A percentile compares a stretch with the other conserved stretches of the same genome.
Conservation (phyloP, 2,329 filamentous ascomycete genomes). For the Penicillium rolfsii region DNA sequence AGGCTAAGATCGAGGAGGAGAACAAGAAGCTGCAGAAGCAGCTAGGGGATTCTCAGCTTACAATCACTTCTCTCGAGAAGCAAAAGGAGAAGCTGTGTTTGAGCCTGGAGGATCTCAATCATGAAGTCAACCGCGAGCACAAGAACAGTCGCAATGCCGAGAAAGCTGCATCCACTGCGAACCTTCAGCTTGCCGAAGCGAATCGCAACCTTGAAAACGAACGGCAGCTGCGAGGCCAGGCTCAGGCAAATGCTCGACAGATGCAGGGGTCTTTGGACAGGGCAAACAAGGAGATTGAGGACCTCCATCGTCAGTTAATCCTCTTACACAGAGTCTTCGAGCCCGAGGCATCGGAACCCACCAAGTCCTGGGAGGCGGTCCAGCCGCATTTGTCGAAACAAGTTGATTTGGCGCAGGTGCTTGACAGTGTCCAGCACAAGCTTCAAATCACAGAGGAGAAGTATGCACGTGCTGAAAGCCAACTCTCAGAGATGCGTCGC, state of each 20-base stretch:
- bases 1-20: constrained; percentile 78
- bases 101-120: constrained; percentile 86
- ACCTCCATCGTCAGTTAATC: constrained; percentile 78
- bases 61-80: constrained; percentile 84
- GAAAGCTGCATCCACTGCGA: constrained; percentile 78
- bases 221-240: constrained; percentile 79
- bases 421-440: constrained; percentile 87
- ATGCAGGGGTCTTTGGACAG: constrained; percentile 78
- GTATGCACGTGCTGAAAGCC: constrained; percentile 77
- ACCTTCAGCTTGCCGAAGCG: constrained; percentile 81
- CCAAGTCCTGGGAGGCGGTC: constrained; percentile 69
- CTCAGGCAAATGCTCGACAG: constrained; percentile 80
- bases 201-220: constrained; percentile 91
- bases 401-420: constrained; percentile 78
- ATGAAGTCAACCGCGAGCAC: constrained; percentile 86
- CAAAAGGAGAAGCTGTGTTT: constrained; percentile 90
- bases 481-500: constrained; percentile 76
- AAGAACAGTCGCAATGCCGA: constrained; percentile 89
- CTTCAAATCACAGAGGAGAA: constrained; percentile 81
- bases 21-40: constrained; percentile 80
- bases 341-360: constrained; percentile 68
- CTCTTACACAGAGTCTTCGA: constrained; percentile 85
- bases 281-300: constrained; percentile 77
- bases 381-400: constrained; percentile 68
- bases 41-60: constrained; percentile 80